Conservation (phyloP, 2,329 filamentous ascomycete genomes). For the Scedosporium minutisporum region DNA sequence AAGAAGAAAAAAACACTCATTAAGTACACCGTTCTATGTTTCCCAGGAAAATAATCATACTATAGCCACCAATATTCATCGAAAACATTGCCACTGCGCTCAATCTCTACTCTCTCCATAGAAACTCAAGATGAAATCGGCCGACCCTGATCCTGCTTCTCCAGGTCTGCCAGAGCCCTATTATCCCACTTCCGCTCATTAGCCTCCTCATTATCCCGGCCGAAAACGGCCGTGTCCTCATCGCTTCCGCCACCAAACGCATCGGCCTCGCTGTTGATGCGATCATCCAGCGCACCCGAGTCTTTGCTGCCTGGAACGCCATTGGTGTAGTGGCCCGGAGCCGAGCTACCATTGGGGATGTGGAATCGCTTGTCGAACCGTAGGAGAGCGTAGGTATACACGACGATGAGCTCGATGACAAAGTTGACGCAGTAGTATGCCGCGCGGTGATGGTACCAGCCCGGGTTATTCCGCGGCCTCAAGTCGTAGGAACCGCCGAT, state of each 20-base stretch:
- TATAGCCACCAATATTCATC: neutral
- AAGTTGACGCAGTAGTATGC: conserved; percentile 79
- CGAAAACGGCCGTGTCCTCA: neutral
- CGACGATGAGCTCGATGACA: conserved; percentile 59
- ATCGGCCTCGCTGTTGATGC: conserved; percentile 5
- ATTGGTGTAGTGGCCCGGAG: conserved; percentile 28
- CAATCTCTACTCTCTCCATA: neutral
- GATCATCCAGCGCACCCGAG: neutral
- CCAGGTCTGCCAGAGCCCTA: neutral
- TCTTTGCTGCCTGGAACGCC: neutral
- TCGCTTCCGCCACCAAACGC: neutral
- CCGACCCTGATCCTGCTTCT: conserved; percentile 1
- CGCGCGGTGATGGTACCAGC: conserved; percentile 61
- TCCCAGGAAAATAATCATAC: neutral
- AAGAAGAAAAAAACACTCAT: neutral
- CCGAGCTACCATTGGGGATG: conserved; percentile 59
- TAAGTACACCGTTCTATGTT: neutral
- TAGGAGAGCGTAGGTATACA: conserved; percentile 54
- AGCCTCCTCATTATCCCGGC: neutral
- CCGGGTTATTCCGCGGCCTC: conserved; percentile 41
- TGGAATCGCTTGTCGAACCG: conserved; percentile 70
- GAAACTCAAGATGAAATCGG: conserved; percentile 1
- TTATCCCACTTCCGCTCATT: neutral
- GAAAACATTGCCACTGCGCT: too few species aligned
- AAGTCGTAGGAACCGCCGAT: conserved; percentile 46